Evolutionary conservation across 345 rosid genomes (phyloP).

Genomic region (Citrus australasica): DNA sequence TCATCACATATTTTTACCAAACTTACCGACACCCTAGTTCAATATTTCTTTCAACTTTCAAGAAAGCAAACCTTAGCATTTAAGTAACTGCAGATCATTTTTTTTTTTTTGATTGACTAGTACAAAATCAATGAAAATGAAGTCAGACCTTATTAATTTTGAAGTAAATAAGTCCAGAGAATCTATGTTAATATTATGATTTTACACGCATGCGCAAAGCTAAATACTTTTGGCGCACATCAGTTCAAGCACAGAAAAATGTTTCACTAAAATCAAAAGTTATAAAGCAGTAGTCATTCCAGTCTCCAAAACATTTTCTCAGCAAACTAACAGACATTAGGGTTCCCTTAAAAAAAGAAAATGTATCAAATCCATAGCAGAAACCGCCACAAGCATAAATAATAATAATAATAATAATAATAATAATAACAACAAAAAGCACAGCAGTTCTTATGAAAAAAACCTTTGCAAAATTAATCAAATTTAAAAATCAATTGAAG

Average conservation of each 20-base stretch:
- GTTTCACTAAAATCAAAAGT: neutral
- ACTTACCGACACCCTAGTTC: neutral
- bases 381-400: neutral
- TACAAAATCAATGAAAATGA: neutral
- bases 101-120: neutral
- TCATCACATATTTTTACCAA: neutral
- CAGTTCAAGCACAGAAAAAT: neutral
- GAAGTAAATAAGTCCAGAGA: neutral
- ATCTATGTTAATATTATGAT: neutral
- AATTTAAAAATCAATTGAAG: neutral
- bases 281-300: neutral
- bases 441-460: neutral
- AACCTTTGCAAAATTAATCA: neutral
- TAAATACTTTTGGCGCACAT: neutral
- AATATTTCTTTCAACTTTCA: neutral
- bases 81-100: neutral
- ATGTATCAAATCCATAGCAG: neutral
- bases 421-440: no score
- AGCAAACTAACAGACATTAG: slow-evolving; percentile 8
- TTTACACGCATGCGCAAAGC: neutral
- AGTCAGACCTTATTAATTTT: neutral
- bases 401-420: neutral
- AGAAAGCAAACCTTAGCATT: neutral
- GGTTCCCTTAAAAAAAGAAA: slow-evolving; percentile 10
- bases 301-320: neutral